Evolutionary conservation across 495 filamentous ascomycete species (phyloP), one percentile per base, ranked within the genome.

Genomic region (Ascobolus immersus): DNA sequence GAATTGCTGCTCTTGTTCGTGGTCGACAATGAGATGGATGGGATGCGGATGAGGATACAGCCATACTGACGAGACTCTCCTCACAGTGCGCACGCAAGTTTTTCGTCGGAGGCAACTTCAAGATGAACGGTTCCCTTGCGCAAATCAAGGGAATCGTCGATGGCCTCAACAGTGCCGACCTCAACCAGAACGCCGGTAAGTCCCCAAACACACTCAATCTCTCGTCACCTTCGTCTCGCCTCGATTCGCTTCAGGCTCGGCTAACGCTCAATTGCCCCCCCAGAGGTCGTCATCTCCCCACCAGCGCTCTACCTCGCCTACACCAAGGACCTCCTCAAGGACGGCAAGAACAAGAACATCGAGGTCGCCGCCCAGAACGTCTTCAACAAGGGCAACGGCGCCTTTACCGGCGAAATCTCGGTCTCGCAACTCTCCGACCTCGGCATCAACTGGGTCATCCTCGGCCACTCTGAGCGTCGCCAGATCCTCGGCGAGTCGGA

Each of bases 71-170:
- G n/a, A n/a, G n/a, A n/a, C n/a, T n/a, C n/a, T n/a, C n/a, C n/a
- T n/a, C n/a, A n/a, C n/a, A n/a, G n/a, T n/a, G n/a, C n/a, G 62
- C 69, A 60, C 84, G 86, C 63, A 75, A 80, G 71, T 96, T 93
- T 67, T 93, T 96, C 60, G 79, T 96, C 53, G 86, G 86, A 54
- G 86, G 86, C 52, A 96, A 94, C 70, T 94, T 94, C 65, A 96
- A 96, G 64, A 92, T 91, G 80, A 96, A 94, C 64, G 84, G 86
- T 56, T 76, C 74, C 42, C 66, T 74, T 51, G 64, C 75, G 52
- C 68, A 69, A 59, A 76, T 89, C 59, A 80, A 72, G 51, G 60
- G 65, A 42, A 93, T 96, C 58, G 67, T 93, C 54, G 62, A 73
- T 30, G 67, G 77, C 57, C 64, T 96, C 49, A 92, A 90, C 58